Base-by-base conservation (phyloP, 257 asterid species). In the Plectranthus barbatus region DNA sequence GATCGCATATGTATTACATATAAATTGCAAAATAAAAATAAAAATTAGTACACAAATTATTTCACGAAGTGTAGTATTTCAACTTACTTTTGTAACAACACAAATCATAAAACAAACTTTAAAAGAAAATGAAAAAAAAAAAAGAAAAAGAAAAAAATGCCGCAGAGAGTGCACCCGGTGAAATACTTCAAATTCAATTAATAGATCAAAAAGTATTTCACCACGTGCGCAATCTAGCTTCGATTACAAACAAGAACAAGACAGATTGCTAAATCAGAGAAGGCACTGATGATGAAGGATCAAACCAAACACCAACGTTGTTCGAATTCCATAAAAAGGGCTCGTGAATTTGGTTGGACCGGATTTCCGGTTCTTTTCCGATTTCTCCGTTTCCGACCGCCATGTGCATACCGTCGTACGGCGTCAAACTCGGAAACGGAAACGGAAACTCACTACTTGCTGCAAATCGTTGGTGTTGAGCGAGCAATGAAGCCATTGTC, bases 261-360 rank as follows among this genome's bases (percentile, higher is more conserved):
- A 52, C 31, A 0, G 1, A 52, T 20, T 23, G 53, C 62, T 63
- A 63, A 57, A 77, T 67, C 52, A 72, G 74, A 40, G 79, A 73
- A 26, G 77, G 56, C 20, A 74, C 72, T 15, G 82, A 73, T 47
- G 79, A 77, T 9, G 82, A 57, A 70, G 80, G 77, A 47, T 78
- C 80, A 62, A 78, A 72, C 79, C 80, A 70, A 55, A 67, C 40
- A 40, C 72, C 67, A 40, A 41, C 31, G 34, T 49, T 71, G 49
- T 40, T 60, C 4, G 76, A 48, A 53, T 66, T 77, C 79, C 79
- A 77, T 7, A 68, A 39, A 34, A 68, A 40, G 48, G 81, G 36
- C 34, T 44, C 11, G 12, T 33, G 7, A 17, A 17, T 46, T 39
- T 37, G 64, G 36, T 54, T 53, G 20, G 34, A 57, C 33, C 74